Conservation (phyloP, 1,139 yeast species). For the Insectozyma bohioensis region DNA sequence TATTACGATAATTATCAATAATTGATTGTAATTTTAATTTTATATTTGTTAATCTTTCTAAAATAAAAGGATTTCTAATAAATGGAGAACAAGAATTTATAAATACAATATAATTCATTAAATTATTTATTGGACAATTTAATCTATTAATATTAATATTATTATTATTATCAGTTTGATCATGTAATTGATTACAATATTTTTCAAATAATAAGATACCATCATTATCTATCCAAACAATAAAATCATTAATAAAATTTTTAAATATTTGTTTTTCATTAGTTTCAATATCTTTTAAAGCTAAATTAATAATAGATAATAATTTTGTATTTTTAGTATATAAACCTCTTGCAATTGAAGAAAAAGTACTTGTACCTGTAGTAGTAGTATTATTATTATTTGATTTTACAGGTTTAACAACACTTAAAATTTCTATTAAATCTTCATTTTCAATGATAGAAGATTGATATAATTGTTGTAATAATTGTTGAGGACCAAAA, state of each 20-base stretch:
- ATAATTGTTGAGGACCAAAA: conserved; percentile 8
- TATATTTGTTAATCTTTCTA: conserved; percentile 29
- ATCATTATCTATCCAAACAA: conserved; percentile 39
- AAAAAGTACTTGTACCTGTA: conserved; percentile 21
- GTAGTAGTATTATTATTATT: not conserved
- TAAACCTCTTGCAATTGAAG: conserved; percentile 40
- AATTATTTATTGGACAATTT: conserved; percentile 34
- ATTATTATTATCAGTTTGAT: conserved; percentile 5
- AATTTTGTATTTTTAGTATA: conserved; percentile 41
- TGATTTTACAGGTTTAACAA: conserved; percentile 32
- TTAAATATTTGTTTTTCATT: conserved; percentile 32
- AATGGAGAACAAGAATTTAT: conserved; percentile 21
- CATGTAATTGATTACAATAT: conserved; percentile 20
- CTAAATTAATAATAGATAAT: conserved; percentile 22
- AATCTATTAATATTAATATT: conserved; percentile 21
- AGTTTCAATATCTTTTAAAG: conserved; percentile 17
- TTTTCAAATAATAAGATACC: conserved; percentile 34
- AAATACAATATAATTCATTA: conserved; percentile 31
- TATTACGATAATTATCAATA: conserved; percentile 19
- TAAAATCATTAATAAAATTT: conserved; percentile 38
- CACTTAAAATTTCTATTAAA: conserved; percentile 37
- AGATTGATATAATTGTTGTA: conserved; percentile 18
- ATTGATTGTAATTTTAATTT: conserved; percentile 20
- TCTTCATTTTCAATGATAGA: conserved; percentile 31
- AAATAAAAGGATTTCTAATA: conserved; percentile 42